Base-by-base conservation (phyloP, 306 rosid genomes). In the Chamaecrista fasciculata region DNA sequence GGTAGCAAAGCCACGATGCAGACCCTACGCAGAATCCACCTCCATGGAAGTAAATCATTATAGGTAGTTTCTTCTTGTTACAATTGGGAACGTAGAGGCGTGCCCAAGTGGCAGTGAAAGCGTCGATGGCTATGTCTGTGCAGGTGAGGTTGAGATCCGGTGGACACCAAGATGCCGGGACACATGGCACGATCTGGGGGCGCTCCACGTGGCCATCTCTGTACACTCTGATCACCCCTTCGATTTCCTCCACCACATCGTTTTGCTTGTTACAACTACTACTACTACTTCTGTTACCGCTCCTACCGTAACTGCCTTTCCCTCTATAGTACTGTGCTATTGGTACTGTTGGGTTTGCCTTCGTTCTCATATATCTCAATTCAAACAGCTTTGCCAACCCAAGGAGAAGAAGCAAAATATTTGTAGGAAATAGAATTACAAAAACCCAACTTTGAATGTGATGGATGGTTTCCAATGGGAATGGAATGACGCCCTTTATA, bases 11-110 rank as follows among this genome's bases (percentile, higher is more conserved):
- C 98, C 98, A 92, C 18, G 91, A 80, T 5, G 96, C 92, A 1
- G 98, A 92, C 23, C 98, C 98, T 36, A 87, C 83, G 50, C 91
- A 89, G 39, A 92, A 92, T 0, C 98, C 98, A 39, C 98, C 98
- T 3, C 98, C 98, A 43, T 92, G 98, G 67, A 92, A 92, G 67
- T 87, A 92, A 1, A 92, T 76, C 0, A 92, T 68, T 56, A 92
- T 62, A 24, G 96, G 91, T 10, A 89, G 79, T 65, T 86, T 87
- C 24, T 67, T n/a, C n/a, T n/a, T n/a, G n/a, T n/a, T n/a, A n/a
- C n/a, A n/a, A n/a, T n/a, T n/a, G 34, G 96, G 98, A 23, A 80
- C 84, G 49, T 92, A 92, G 76, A 89, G 83, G 61, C 95, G 96
- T 12, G 95, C 90, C 91, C 96, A 84, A 48, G 73, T 72, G 75